These are phyloP conservation scores for Vigna trinervia DNA, from an alignment of 306 rosid species.

Conservation along the genomic window DNA sequence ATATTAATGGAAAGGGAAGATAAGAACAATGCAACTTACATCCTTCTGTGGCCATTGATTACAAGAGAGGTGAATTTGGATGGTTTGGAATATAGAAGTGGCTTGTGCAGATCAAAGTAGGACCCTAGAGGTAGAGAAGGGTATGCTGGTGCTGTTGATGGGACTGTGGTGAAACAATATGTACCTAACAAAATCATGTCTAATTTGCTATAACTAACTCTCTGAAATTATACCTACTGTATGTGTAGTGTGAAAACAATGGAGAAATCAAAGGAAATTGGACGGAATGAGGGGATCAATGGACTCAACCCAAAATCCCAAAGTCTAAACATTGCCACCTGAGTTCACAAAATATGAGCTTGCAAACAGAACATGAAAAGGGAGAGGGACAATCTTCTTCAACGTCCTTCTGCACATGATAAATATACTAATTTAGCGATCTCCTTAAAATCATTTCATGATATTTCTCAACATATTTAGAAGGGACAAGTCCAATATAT, in stretches of 20 bases:
- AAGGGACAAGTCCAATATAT: conserved; percentile 49
- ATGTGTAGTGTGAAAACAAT: neutral
- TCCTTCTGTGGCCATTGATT: neutral
- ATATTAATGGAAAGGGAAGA: neutral
- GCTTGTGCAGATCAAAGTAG: neutral
- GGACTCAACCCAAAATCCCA: neutral
- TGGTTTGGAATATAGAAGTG: neutral
- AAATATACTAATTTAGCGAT: neutral
- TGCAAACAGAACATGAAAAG: neutral
- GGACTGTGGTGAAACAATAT: conserved; percentile 22
- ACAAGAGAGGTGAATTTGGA: neutral
- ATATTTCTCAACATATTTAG: neutral
- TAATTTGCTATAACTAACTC: conserved; percentile 7
- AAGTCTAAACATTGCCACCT: neutral
- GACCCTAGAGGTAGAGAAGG: conserved; percentile 22
- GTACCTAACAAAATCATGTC: conserved; percentile 35
- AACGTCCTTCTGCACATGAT: conserved; percentile 2
- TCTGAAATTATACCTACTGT: neutral
- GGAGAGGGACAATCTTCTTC: neutral
- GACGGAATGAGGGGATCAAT: neutral
- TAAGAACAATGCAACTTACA: neutral
- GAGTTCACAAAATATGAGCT: neutral
- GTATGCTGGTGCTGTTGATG: neutral
- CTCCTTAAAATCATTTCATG: neutral
- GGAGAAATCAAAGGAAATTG: neutral